Conservation (phyloP, 495 filamentous ascomycete genomes). For the Physcia stellaris region DNA sequence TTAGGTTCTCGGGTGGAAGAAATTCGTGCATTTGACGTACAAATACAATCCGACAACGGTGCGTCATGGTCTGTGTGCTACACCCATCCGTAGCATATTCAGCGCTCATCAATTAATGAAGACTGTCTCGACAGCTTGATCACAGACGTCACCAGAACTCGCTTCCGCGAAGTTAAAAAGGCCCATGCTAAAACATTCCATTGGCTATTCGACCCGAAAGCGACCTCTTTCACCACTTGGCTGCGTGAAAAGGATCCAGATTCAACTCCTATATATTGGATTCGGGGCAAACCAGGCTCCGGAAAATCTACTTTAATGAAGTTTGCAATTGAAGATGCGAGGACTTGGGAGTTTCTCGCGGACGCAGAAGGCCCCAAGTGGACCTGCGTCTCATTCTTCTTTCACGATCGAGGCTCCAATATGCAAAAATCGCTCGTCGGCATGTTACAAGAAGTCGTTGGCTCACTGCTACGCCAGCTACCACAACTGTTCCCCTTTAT, state of each 20-base stretch:
- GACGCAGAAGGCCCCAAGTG: background rate
- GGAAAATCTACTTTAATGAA: constrained; percentile 35
- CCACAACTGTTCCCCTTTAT: constrained; percentile 4
- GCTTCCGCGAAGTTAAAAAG: constrained; percentile 7
- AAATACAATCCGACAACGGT: too few relatives aligned
- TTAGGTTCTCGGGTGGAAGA: constrained; percentile 57
- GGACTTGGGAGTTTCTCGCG: constrained; percentile 1
- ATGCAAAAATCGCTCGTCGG: constrained; percentile 14
- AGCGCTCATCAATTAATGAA: too few relatives aligned
- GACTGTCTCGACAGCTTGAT: constrained; percentile 11
- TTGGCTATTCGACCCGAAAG: constrained; percentile 12
- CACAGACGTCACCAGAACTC: constrained; percentile 3
- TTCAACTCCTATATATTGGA: constrained; percentile 19
- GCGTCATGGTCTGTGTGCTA: too few relatives aligned
- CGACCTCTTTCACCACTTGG: constrained; percentile 8
- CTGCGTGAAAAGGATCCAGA: constrained; percentile 2
- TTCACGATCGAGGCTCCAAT: constrained; percentile 16
- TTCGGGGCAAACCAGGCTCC: constrained; percentile 33
- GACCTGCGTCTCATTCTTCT: constrained; percentile 13
- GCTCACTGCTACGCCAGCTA: constrained; percentile 7
- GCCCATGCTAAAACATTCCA: constrained; percentile 14
- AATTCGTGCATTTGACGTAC: too few relatives aligned
- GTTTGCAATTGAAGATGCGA: constrained; percentile 12
- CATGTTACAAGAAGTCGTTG: constrained; percentile 11
- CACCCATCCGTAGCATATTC: too few relatives aligned